Base-by-base conservation (phyloP, 768 basidiomycete species). In the Suillus variegatus region DNA sequence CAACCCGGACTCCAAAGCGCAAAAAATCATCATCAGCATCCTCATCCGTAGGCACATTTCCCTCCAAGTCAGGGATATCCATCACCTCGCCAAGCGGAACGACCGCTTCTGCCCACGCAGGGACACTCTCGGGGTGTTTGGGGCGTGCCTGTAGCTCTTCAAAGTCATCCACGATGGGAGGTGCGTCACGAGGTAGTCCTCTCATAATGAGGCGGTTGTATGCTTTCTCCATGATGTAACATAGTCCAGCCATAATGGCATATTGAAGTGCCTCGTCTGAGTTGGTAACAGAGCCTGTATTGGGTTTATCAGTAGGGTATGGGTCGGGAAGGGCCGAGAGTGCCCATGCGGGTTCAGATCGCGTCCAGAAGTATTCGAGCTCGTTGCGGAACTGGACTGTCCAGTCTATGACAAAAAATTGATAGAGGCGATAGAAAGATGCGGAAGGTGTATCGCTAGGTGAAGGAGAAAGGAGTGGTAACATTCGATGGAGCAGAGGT, bases 391-490 rank as follows among this genome's bases (percentile, higher is more conserved):
- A 74, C 38, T 63, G 63, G 32, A 70, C 68, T 28, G 58, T 71
- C 62, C 68, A 68, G 57, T 71, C 67, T 10, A 73, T 62, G 25
- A 76, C 69, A 56, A 74, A 69, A 58, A 78, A 76, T 62, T 75
- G 64, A 61, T 77, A 78, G n/a, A 78, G 71, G 62, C 71, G 71
- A 67, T 77, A 73, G 66, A 79, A 76, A 16, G 72, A 77, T 16
- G 78, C 77, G 35, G 74, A 62, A 36, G 70, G 57, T 18, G 70
- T 76, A 66, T 74, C 71, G 69, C 56, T 18, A 6, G 43, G 12
- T n/a, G 63, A 40, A 57, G 61, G 62, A 60, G 65, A 52, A 51
- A 66, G 55, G 12, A 66, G 12, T 12, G 41, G 54, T 4, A 54
- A 32, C 20, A 54, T 28, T 54, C 52, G 52, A 6, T 35, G 52